A percentile compares a stretch with the other conserved stretches of the same genome.
phyloP scores from a whole-genome alignment of 805 yeast species.

The Starmerella potacharoeniae region DNA sequence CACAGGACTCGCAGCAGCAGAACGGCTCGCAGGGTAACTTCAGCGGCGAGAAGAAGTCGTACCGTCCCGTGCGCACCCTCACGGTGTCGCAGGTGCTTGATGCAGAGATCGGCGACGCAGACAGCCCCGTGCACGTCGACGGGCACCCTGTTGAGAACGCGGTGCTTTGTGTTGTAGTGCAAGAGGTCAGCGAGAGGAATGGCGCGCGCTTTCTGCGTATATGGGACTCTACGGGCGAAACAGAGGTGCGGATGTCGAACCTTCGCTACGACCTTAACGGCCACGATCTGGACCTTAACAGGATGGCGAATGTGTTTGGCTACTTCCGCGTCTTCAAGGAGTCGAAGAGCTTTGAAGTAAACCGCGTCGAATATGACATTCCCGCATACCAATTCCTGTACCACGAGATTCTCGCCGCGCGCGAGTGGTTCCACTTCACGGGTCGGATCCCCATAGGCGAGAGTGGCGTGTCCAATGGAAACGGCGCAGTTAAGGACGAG shows the following conservation, averaged over 20 bases:
- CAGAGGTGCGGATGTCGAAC: slow-evolving; percentile 45
- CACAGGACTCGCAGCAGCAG: slow-evolving; percentile 6
- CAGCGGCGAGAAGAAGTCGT: neutral
- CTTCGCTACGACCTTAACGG: slow-evolving; percentile 27
- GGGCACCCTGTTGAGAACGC: slow-evolving; percentile 45
- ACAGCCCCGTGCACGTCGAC: slow-evolving; percentile 42
- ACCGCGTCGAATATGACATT: slow-evolving; percentile 34
- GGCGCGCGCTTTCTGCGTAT: slow-evolving; percentile 38
- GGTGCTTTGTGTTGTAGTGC: slow-evolving; percentile 45
- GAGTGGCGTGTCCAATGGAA: neutral
- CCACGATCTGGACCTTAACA: slow-evolving; percentile 25
- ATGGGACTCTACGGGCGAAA: slow-evolving; percentile 58
- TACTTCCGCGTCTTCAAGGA: slow-evolving; percentile 39
- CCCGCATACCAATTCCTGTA: slow-evolving; percentile 42
- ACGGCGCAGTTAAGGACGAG: neutral
- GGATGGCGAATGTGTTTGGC: slow-evolving; percentile 43
- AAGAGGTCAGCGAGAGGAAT: slow-evolving; percentile 34
- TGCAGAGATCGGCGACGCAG: slow-evolving; percentile 41
- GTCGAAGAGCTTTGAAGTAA: slow-evolving; percentile 41
- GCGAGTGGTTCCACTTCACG: slow-evolving; percentile 33
- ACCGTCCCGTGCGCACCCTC: slow-evolving; percentile 36
- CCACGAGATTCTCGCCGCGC: slow-evolving; percentile 49
- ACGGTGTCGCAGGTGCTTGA: slow-evolving; percentile 53
- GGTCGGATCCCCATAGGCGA: slow-evolving; percentile 17
- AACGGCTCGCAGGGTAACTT: slow-evolving; percentile 3